Evolutionary conservation across 179 eudicot species (phyloP).

Genomic region (Sideroxylon spinosum): DNA sequence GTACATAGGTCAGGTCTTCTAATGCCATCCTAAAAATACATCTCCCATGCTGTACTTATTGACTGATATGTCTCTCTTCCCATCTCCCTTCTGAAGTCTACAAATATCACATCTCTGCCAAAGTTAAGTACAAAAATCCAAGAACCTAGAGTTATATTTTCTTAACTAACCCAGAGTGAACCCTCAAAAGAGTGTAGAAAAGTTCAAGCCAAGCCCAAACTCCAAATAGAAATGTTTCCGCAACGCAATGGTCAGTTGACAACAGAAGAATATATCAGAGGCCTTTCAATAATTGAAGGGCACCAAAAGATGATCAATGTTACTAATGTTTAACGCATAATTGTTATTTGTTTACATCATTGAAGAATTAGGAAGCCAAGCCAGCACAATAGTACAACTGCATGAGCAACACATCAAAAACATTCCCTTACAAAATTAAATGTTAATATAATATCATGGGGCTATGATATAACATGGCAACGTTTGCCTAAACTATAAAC

Average conservation of each 20-base stretch:
- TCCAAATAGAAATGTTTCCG: neutral
- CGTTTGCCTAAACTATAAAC: neutral
- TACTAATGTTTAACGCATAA: neutral
- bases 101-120: neutral
- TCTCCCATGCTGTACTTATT: neutral
- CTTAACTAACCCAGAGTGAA: neutral
- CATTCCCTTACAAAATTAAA: neutral
- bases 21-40: neutral
- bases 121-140: neutral
- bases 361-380: neutral
- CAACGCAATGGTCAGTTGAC: slow-evolving; percentile 7
- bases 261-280: neutral
- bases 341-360: neutral
- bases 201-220: neutral
- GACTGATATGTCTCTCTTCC: neutral
- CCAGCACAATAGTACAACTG: neutral
- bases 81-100: neutral
- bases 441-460: neutral
- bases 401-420: neutral
- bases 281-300: neutral
- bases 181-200: neutral
- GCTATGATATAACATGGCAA: neutral
- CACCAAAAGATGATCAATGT: neutral
- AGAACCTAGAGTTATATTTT: neutral
- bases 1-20: neutral